Conservation (phyloP, 2,329 filamentous ascomycete genomes). For the Geosmithia putterillii region DNA sequence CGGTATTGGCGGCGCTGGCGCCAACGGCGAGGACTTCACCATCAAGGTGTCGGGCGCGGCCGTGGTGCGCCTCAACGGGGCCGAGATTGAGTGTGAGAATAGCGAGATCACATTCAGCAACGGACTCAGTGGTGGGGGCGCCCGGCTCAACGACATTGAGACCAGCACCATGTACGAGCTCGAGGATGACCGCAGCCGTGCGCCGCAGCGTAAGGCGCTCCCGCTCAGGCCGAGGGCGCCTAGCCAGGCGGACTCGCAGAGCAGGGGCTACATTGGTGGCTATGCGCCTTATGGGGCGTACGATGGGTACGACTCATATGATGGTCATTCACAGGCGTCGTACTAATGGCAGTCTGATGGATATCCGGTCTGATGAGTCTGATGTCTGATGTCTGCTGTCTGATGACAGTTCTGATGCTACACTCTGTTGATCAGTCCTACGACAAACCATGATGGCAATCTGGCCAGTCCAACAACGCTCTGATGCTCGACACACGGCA, state of each 20-base stretch:
- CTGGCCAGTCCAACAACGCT: no score
- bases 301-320: conserved; percentile 5
- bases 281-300: conserved; percentile 11
- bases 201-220: conserved; percentile 27
- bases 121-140: conserved; percentile 12
- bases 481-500: no score
- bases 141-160: conserved; percentile 32
- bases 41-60: conserved; percentile 46
- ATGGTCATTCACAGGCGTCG: conserved; percentile 1
- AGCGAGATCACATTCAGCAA: conserved; percentile 45
- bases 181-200: conserved; percentile 32
- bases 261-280: conserved; percentile 17
- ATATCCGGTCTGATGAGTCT: no score
- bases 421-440: no score
- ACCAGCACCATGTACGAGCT: conserved; percentile 32
- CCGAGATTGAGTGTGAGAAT: conserved; percentile 48
- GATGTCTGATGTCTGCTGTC: no score
- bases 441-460: no score
- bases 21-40: conserved; percentile 46
- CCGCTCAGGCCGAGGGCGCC: conserved; percentile 30
- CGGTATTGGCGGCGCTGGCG: no score
- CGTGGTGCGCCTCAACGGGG: conserved; percentile 41
- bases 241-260: conserved; percentile 36
- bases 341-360: no score
- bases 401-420: no score